Evolutionary conservation across 2,329 filamentous ascomycete species (phyloP).

Genomic region (Scorias spongiosa): DNA sequence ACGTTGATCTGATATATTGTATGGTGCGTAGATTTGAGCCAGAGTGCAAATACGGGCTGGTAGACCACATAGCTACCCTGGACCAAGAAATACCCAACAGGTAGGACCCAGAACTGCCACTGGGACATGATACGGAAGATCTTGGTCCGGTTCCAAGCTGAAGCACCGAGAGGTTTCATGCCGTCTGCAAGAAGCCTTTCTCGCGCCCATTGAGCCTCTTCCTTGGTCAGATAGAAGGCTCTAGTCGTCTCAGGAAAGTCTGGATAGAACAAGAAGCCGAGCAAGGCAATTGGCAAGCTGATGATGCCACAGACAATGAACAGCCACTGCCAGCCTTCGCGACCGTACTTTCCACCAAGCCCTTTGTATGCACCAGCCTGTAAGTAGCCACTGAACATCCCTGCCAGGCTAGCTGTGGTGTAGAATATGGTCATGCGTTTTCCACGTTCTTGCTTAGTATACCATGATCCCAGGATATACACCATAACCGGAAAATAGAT

Average conservation of each 20-base stretch:
- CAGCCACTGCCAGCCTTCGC: conserved; percentile 36
- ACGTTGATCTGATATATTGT: conserved; percentile 3
- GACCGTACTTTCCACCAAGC: conserved; percentile 31
- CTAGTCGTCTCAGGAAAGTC: not conserved
- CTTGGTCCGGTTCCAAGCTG: not conserved
- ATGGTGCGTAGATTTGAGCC: not conserved
- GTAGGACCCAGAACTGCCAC: not conserved
- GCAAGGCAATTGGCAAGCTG: conserved; percentile 9
- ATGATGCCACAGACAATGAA: conserved; percentile 44
- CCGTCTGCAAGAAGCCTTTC: not conserved
- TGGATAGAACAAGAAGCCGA: not conserved
- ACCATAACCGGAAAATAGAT: conserved; percentile 43
- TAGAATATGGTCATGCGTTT: conserved; percentile 47
- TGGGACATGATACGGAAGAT: not conserved
- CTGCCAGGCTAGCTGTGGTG: conserved; percentile 41
- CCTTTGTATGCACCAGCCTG: conserved; percentile 35
- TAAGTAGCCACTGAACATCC: conserved; percentile 47
- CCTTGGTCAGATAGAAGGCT: not conserved
- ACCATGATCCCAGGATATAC: conserved; percentile 48
- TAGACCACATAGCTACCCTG: not conserved
- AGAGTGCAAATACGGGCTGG: not conserved
- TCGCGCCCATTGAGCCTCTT: conserved; percentile 1
- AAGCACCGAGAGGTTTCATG: not conserved
- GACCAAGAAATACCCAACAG: not conserved
- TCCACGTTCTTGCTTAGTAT: conserved; percentile 43